These are phyloP conservation scores for Globisporangium sylvaticum DNA, from an alignment of 352 stramenopile species.

Conservation along the genomic window DNA sequence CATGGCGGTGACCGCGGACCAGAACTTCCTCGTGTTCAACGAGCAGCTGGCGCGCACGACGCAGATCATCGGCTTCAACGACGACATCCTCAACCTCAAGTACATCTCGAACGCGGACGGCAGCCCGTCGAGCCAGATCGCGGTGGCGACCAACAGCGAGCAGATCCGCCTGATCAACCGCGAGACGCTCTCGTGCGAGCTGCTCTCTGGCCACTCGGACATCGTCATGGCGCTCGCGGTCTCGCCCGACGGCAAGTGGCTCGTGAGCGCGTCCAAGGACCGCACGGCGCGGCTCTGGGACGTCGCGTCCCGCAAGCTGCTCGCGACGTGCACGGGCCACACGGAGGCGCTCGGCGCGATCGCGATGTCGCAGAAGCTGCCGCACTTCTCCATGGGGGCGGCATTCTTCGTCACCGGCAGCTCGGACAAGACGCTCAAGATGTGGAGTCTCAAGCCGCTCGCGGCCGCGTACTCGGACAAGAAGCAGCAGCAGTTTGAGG, in stretches of 20 bases:
- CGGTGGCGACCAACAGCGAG: constrained; percentile 95
- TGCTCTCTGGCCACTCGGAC: constrained; percentile 96
- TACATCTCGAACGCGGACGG: constrained; percentile 82
- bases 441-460: constrained; percentile 91
- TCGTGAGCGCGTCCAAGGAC: constrained; percentile 95
- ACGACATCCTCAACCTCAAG: constrained; percentile 97
- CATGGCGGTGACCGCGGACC: constrained; percentile 73
- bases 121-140: constrained; percentile 65
- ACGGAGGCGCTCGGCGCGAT: constrained; percentile 93
- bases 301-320: constrained; percentile 60
- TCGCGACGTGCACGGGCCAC: constrained; percentile 91
- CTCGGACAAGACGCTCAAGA: constrained; percentile 97
- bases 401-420: constrained; percentile 96
- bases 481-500: constrained; percentile 37
- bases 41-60: constrained; percentile 57
- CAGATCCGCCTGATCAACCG: constrained; percentile 94
- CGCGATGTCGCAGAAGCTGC: constrained; percentile 87
- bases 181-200: constrained; percentile 88
- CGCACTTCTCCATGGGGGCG: constrained; percentile 64
- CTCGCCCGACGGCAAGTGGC: constrained; percentile 80
- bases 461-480: constrained; percentile 40
- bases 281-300: constrained; percentile 92
- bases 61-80: constrained; percentile 93
- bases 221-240: constrained; percentile 96
- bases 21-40: constrained; percentile 87